phyloP scores from a whole-genome alignment of 2,329 filamentous ascomycete genomes.

The Lachnum nothofagi region DNA sequence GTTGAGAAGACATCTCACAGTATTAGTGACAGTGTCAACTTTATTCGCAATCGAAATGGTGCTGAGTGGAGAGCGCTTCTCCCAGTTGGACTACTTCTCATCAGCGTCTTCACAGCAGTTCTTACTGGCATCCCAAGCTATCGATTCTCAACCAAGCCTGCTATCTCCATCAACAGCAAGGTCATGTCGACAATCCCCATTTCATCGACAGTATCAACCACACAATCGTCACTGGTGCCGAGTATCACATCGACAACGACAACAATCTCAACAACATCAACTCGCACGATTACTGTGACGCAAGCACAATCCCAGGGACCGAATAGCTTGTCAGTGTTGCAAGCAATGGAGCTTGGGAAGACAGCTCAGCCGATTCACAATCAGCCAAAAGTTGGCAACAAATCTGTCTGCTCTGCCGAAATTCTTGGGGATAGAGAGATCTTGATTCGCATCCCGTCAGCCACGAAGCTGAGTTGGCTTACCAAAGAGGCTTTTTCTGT shows the following conservation, averaged over 20 bases:
- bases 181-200: slow-evolving; percentile 25
- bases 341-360: slow-evolving; percentile 36
- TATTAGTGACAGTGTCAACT: slow-evolving; percentile 17
- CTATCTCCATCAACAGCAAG: slow-evolving; percentile 33
- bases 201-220: slow-evolving; percentile 21
- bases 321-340: slow-evolving; percentile 38
- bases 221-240: slow-evolving; percentile 13
- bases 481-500: slow-evolving; percentile 52
- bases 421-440: slow-evolving; percentile 46
- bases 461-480: slow-evolving; percentile 50
- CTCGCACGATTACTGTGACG: slow-evolving; percentile 32
- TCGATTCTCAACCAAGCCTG: slow-evolving; percentile 20
- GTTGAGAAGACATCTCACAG: slow-evolving; percentile 22
- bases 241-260: slow-evolving; percentile 25
- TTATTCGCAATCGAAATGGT: slow-evolving; percentile 16
- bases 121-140: slow-evolving; percentile 21
- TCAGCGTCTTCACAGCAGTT: slow-evolving; percentile 24
- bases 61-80: slow-evolving; percentile 25
- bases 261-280: slow-evolving; percentile 24
- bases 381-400: slow-evolving; percentile 18
- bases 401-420: slow-evolving; percentile 42
- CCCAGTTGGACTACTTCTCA: slow-evolving; percentile 23
- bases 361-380: slow-evolving; percentile 17
- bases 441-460: slow-evolving; percentile 48
- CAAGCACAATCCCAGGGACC: slow-evolving; percentile 32